phyloP scores from a whole-genome alignment of 2,329 filamentous ascomycete genomes.

The Pseudogymnoascus sp. region DNA sequence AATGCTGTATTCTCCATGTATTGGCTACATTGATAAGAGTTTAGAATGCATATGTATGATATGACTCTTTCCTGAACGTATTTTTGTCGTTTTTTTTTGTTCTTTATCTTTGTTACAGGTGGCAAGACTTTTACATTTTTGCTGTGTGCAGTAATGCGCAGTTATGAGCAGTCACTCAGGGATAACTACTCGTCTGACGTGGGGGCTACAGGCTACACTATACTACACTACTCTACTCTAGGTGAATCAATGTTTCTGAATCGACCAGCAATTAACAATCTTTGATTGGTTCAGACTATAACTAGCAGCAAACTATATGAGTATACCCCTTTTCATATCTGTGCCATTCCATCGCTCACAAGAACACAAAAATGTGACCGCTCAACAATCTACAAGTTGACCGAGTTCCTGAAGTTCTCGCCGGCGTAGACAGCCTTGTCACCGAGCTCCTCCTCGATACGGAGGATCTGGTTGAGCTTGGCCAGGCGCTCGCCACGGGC shows the following conservation, averaged over 20 bases:
- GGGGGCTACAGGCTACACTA: neutral
- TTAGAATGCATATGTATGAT: neutral
- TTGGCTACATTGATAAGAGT: neutral
- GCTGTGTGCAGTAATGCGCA: neutral
- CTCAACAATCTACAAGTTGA: conserved; percentile 64
- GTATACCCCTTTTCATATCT: neutral
- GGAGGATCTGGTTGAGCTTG: conserved; percentile 99
- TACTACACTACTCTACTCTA: neutral
- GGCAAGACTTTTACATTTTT: neutral
- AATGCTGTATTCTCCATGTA: neutral
- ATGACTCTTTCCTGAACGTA: neutral
- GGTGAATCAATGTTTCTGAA: neutral
- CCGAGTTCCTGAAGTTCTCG: conserved; percentile 80
- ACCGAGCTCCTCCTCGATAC: conserved; percentile 98
- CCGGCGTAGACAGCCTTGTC: conserved; percentile 87
- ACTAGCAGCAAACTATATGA: neutral
- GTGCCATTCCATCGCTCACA: conserved; percentile 9
- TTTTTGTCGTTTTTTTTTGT: neutral
- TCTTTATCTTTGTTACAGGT: neutral
- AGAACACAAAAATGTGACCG: conserved; percentile 7
- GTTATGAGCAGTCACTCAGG: neutral
- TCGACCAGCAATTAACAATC: neutral
- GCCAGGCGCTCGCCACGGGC: conserved; percentile 95
- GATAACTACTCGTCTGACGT: neutral
- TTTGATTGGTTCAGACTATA: neutral